phyloP scores from a whole-genome alignment of 208 protist species.

The Wallacemonas sp. region DNA sequence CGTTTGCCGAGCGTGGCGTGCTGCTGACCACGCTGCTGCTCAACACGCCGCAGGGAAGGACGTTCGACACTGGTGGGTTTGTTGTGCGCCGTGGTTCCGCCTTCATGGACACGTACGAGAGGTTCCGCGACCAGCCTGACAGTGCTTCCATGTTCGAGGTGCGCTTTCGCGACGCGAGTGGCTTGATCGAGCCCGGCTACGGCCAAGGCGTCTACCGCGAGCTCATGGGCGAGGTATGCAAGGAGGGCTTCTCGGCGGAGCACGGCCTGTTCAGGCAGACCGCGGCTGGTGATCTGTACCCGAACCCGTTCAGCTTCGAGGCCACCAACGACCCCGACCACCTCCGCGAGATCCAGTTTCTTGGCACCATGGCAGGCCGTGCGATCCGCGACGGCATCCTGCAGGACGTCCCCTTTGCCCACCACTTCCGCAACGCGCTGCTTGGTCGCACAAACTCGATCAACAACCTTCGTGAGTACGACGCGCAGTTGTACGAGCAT shows the following conservation, averaged over 20 bases:
- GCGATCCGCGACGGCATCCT: constrained; percentile 90
- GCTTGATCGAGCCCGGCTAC: constrained; percentile 81
- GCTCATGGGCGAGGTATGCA: constrained; percentile 79
- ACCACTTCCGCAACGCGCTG: constrained; percentile 91
- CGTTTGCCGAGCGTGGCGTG: constrained; percentile 68
- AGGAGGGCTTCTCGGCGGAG: constrained; percentile 76
- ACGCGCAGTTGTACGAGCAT: constrained; percentile 87
- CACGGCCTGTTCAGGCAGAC: constrained; percentile 89
- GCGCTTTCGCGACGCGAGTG: constrained; percentile 51
- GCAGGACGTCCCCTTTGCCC: constrained; percentile 88
- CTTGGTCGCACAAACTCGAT: constrained; percentile 89
- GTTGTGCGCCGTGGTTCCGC: constrained; percentile 63
- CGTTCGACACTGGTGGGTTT: neutral
- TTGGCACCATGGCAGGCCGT: constrained; percentile 91
- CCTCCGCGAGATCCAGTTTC: constrained; percentile 79
- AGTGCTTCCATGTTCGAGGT: constrained; percentile 54
- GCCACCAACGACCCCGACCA: constrained; percentile 67
- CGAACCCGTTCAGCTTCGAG: constrained; percentile 86
- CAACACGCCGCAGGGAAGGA: constrained; percentile 5
- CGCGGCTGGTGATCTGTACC: constrained; percentile 85
- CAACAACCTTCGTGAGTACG: constrained; percentile 87
- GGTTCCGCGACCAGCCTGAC: constrained; percentile 52
- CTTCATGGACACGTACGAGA: constrained; percentile 85
- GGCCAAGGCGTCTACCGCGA: constrained; percentile 93
- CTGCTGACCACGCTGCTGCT: constrained; percentile 65